A percentile compares a stretch with the other conserved stretches of the same genome.
Conservation (phyloP, 2,329 filamentous ascomycete genomes). For the Bipolaris bicolor region DNA sequence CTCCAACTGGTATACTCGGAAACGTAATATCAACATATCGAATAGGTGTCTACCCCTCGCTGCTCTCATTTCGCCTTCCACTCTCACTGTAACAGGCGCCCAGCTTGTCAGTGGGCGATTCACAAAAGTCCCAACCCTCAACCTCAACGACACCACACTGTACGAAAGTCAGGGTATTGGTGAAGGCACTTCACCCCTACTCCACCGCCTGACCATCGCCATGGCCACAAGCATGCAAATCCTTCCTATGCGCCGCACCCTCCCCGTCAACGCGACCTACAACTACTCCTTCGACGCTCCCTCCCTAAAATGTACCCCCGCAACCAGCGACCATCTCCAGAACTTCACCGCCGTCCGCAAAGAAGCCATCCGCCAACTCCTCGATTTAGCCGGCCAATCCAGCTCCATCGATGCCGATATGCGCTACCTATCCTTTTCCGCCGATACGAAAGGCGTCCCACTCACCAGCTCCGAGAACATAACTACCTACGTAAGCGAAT, state of each 20-base stretch:
- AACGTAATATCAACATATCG: background rate
- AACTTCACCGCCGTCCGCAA: background rate
- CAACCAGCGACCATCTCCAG: background rate
- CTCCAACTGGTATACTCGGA: background rate
- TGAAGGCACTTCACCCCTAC: background rate
- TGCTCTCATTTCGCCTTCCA: background rate
- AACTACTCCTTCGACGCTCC: background rate
- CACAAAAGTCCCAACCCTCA: background rate
- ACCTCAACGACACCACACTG: background rate
- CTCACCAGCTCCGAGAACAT: background rate
- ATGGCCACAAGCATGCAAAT: background rate
- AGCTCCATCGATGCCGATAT: background rate
- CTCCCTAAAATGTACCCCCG: background rate
- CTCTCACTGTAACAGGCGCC: background rate
- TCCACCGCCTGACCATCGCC: background rate
- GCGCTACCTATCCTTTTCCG: background rate
- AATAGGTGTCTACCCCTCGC: background rate
- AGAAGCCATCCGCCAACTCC: background rate
- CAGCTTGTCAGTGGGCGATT: rapidly evolving
- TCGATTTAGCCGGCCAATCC: background rate
- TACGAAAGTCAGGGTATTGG: background rate
- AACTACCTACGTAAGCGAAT: background rate
- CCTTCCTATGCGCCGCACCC: background rate
- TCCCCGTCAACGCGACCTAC: background rate
- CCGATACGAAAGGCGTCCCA: background rate